A percentile compares a stretch with the other conserved stretches of the same genome.
Evolutionary conservation across 768 basidiomycete species (phyloP).

Genomic region (Mycena maculata): DNA sequence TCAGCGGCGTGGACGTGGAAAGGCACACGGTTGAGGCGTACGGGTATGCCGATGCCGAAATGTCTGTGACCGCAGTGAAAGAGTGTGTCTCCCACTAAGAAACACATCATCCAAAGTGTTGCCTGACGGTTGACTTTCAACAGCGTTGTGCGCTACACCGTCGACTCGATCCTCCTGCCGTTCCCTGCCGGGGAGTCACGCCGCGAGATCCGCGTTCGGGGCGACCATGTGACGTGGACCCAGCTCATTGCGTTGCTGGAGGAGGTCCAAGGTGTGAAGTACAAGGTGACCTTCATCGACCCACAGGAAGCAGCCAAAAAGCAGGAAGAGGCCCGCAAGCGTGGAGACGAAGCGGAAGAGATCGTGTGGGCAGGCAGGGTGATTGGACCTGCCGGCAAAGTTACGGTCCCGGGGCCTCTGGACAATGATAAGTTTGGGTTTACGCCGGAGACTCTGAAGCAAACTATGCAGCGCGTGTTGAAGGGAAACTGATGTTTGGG

Average conservation of each 20-base stretch:
- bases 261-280: slow-evolving; percentile 20
- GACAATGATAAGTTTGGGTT: slow-evolving; percentile 20
- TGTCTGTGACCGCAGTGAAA: slow-evolving; percentile 2
- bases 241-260: slow-evolving; percentile 17
- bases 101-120: no score
- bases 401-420: slow-evolving; percentile 1
- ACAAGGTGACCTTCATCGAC: slow-evolving; percentile 2
- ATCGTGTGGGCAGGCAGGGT: slow-evolving; percentile 12
- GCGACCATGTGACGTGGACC: slow-evolving; percentile 7
- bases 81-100: slow-evolving; percentile 1
- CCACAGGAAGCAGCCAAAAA: slow-evolving; percentile 9
- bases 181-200: slow-evolving; percentile 1
- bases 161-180: slow-evolving; percentile 18
- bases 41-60: slow-evolving; percentile 14
- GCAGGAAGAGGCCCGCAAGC: slow-evolving; percentile 17
- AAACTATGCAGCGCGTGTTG: neutral
- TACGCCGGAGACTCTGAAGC: slow-evolving; percentile 4
- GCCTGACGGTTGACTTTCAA: neutral
- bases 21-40: slow-evolving; percentile 10
- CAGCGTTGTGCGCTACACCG: slow-evolving; percentile 22
- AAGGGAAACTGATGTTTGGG: neutral
- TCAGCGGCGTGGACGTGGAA: slow-evolving; percentile 8
- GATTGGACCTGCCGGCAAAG: neutral
- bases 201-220: slow-evolving; percentile 17
- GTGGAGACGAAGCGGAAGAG: slow-evolving; percentile 13